phyloP scores from a whole-genome alignment of 2,329 filamentous ascomycete genomes.

The Scedosporium dehoogii region DNA sequence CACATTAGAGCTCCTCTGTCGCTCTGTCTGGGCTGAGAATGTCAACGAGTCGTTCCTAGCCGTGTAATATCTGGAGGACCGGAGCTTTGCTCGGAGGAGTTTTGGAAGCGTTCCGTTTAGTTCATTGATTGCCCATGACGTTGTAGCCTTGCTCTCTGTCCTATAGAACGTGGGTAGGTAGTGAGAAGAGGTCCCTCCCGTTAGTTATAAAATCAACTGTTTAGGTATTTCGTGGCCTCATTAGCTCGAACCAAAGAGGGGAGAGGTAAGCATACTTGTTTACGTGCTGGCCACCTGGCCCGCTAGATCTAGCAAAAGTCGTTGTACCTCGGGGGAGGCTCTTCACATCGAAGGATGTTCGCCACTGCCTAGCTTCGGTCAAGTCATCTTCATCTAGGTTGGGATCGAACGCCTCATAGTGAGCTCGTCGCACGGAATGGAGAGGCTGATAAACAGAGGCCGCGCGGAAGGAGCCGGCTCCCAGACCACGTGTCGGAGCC shows the following conservation, averaged over 20 bases:
- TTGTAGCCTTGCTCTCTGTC: constrained; percentile 50
- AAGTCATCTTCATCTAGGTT: constrained; percentile 39
- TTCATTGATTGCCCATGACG: constrained; percentile 38
- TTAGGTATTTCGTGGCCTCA: neutral
- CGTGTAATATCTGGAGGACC: constrained; percentile 45
- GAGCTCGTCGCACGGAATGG: constrained; percentile 9
- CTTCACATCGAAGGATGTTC: constrained; percentile 29
- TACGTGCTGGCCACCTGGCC: constrained; percentile 51
- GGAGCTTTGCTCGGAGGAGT: constrained; percentile 34
- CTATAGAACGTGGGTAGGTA: constrained; percentile 21
- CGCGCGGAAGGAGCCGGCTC: neutral
- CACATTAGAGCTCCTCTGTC: constrained; percentile 40
- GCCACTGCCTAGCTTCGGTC: constrained; percentile 42
- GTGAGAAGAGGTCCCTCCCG: neutral
- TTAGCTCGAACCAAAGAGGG: too few species aligned
- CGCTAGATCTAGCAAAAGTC: constrained; percentile 47
- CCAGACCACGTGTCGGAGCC: neutral
- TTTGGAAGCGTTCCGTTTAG: constrained; percentile 35
- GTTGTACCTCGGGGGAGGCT: constrained; percentile 41
- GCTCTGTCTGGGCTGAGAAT: constrained; percentile 44
- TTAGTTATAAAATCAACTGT: neutral
- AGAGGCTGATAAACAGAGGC: neutral
- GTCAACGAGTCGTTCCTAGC: constrained; percentile 39
- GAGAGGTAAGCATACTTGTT: constrained; percentile 39
- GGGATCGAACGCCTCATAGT: constrained; percentile 39